phyloP scores from a whole-genome alignment of 2,329 filamentous ascomycete species.

The Fusarium sp. region DNA sequence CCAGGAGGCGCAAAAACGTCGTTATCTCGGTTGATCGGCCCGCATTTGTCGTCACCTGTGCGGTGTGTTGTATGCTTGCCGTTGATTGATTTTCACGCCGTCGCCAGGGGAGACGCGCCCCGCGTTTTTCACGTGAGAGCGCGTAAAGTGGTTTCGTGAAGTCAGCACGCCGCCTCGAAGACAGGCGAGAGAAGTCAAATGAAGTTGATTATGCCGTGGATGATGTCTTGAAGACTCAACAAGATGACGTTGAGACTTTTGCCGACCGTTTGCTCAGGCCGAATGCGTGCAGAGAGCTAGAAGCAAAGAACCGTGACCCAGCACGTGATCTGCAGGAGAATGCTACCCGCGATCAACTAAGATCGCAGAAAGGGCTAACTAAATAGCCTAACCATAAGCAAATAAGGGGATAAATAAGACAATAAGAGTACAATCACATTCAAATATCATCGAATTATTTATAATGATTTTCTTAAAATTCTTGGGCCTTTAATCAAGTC shows the following conservation, averaged over 20 bases:
- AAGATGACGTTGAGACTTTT: neutral
- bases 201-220: neutral
- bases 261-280: neutral
- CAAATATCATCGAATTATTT: too few relatives aligned
- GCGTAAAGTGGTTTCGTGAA: conserved; percentile 47
- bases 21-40: conserved; percentile 11
- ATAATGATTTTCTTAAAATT: too few relatives aligned
- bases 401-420: too few relatives aligned
- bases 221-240: neutral
- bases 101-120: conserved; percentile 43
- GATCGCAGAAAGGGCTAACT: too few relatives aligned
- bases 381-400: too few relatives aligned
- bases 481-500: too few relatives aligned
- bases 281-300: neutral
- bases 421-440: too few relatives aligned
- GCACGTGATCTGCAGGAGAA: conserved; percentile 25
- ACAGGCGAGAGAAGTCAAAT: neutral
- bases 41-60: conserved; percentile 18
- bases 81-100: conserved; percentile 37
- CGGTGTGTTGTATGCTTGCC: neutral
- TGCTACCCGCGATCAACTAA: too few relatives aligned
- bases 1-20: conserved; percentile 1
- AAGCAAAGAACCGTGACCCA: neutral
- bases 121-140: conserved; percentile 51
- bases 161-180: neutral